These are phyloP conservation scores for Cucurbita ficifolia DNA, from an alignment of 306 rosid genomes.

Conservation along the genomic window DNA sequence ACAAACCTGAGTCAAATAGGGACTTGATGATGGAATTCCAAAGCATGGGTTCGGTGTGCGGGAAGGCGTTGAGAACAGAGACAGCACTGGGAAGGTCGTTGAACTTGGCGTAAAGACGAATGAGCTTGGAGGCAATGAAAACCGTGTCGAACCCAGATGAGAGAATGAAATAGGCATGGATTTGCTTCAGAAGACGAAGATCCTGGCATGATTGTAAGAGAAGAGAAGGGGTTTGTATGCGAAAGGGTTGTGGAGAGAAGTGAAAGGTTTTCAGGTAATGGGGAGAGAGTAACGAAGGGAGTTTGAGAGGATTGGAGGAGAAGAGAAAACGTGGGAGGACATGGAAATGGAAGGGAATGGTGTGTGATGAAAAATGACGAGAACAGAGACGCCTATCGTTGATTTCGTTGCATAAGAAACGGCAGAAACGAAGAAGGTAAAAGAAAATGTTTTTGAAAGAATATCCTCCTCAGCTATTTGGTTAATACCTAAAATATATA, in stretches of 20 bases:
- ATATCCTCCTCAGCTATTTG: too few relatives aligned
- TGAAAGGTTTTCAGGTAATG: slow-evolving; percentile 27
- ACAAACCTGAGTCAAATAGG: background rate
- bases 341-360: slow-evolving; percentile 7
- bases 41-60: slow-evolving; percentile 11
- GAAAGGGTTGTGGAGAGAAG: background rate
- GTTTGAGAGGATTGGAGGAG: background rate
- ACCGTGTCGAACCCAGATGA: slow-evolving; percentile 13
- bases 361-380: background rate
- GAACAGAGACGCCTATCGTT: background rate
- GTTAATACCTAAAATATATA: too few relatives aligned
- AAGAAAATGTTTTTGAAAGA: too few relatives aligned
- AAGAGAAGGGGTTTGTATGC: background rate
- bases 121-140: slow-evolving; percentile 9
- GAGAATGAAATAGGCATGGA: slow-evolving; percentile 23
- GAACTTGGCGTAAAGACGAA: background rate
- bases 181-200: slow-evolving; percentile 14
- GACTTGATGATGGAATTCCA: slow-evolving; percentile 34
- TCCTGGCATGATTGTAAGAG: slow-evolving; percentile 14
- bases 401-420: background rate
- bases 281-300: slow-evolving; percentile 25
- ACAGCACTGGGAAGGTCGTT: slow-evolving; percentile 18
- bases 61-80: slow-evolving; percentile 10
- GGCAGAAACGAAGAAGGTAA: too few relatives aligned
- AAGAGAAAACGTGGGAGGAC: slow-evolving; percentile 9